A percentile compares a stretch with the other conserved stretches of the same genome.
Evolutionary conservation across 108 stramenopile genomes (phyloP).

Genomic region (Cylindrotheca fusiformis): DNA sequence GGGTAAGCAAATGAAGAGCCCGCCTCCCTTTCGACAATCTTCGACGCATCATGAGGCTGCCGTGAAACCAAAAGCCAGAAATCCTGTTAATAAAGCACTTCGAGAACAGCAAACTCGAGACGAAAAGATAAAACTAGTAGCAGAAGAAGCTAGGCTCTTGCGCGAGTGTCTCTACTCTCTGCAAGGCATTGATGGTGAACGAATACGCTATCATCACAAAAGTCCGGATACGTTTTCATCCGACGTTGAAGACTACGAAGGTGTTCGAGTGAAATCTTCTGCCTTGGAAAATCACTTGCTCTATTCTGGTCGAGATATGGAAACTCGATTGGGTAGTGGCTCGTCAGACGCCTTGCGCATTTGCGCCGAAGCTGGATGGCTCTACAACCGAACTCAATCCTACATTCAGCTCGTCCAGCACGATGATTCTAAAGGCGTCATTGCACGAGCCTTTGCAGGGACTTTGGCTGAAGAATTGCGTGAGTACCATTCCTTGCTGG

Average conservation of each 20-base stretch:
- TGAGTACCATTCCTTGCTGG: slow-evolving; percentile 68
- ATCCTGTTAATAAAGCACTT: neutral
- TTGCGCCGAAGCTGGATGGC: slow-evolving; percentile 85
- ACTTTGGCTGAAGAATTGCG: slow-evolving; percentile 64
- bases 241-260: slow-evolving; percentile 14
- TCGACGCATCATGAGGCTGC: neutral
- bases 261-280: slow-evolving; percentile 26
- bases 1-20: slow-evolving; percentile 14
- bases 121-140: slow-evolving; percentile 20
- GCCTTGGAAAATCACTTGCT: slow-evolving; percentile 14
- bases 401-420: slow-evolving; percentile 33
- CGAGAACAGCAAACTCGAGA: slow-evolving; percentile 2
- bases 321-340: slow-evolving; percentile 59
- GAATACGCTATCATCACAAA: slow-evolving; percentile 33
- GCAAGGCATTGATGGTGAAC: slow-evolving; percentile 52
- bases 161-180: slow-evolving; percentile 54
- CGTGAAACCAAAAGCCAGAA: neutral
- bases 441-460: slow-evolving; percentile 70
- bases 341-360: slow-evolving; percentile 65
- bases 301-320: slow-evolving; percentile 17
- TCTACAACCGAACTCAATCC: slow-evolving; percentile 54
- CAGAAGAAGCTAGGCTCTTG: slow-evolving; percentile 45
- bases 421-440: slow-evolving; percentile 50
- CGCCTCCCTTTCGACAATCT: neutral
- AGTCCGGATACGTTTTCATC: neutral